Evolutionary conservation across 192 early-diverging fungal genomes (phyloP).

Genomic region (Cladochytrium replicatum): DNA sequence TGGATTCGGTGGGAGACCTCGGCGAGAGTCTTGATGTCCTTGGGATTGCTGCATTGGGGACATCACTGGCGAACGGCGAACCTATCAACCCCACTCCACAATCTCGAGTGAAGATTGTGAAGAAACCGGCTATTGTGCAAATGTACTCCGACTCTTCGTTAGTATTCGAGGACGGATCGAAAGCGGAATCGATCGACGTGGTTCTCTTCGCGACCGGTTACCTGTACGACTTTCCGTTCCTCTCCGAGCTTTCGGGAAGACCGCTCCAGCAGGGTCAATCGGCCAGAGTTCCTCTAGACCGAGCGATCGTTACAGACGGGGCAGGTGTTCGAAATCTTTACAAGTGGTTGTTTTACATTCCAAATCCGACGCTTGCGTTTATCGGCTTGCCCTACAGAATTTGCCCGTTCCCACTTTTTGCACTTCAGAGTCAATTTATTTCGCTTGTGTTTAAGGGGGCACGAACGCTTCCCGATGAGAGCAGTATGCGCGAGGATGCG

Average conservation of each 20-base stretch:
- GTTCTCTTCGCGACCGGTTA: conserved; percentile 64
- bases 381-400: conserved; percentile 46
- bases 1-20: neutral
- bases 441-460: no score
- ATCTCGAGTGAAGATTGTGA: no score
- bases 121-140: neutral
- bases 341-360: conserved; percentile 30
- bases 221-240: conserved; percentile 48
- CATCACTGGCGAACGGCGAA: no score
- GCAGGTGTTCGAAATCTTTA: conserved; percentile 32
- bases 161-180: conserved; percentile 8
- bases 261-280: neutral
- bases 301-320: conserved; percentile 18
- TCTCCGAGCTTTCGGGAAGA: conserved; percentile 10
- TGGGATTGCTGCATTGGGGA: no score
- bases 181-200: conserved; percentile 18
- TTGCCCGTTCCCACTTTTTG: conserved; percentile 50
- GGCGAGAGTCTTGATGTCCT: conserved; percentile 8
- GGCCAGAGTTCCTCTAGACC: neutral
- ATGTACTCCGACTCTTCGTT: neutral
- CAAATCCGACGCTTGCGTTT: conserved; percentile 45
- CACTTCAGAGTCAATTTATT: neutral
- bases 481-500: no score
- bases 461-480: no score
- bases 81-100: no score